Conservation (phyloP, 805 yeast species). For the Yarrowia sp. region DNA sequence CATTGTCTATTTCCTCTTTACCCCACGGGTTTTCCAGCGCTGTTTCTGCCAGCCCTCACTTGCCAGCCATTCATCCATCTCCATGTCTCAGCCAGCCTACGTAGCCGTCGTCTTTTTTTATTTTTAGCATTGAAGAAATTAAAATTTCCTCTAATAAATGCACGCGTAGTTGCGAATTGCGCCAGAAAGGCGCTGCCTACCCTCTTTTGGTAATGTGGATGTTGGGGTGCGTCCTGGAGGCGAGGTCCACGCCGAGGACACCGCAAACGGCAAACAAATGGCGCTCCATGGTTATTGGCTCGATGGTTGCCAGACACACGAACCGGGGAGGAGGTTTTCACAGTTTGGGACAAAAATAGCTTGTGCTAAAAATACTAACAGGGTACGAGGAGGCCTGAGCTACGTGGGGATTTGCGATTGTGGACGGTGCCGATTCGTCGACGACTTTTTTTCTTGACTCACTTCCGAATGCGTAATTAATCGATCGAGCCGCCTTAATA, state of each 20-base stretch:
- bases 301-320: neutral
- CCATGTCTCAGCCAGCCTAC: constrained; percentile 12
- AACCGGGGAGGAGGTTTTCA: neutral
- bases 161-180: constrained; percentile 16
- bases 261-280: constrained; percentile 5
- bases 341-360: neutral
- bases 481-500: neutral
- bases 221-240: neutral
- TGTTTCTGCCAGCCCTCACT: neutral
- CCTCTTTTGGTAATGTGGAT: neutral
- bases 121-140: neutral
- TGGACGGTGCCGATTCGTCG: no score
- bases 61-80: neutral
- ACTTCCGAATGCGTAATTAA: neutral
- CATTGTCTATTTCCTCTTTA: neutral
- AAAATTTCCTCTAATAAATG: neutral
- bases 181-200: neutral
- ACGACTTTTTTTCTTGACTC: neutral
- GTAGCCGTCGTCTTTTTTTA: neutral
- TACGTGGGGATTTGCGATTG: neutral
- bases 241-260: neutral
- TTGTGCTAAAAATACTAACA: neutral
- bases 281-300: neutral
- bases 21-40: no score
- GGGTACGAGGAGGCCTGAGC: neutral